A percentile compares a stretch with the other conserved stretches of the same genome.
Conservation (phyloP, 495 filamentous ascomycete species). For the Bacidia gigantensis region DNA sequence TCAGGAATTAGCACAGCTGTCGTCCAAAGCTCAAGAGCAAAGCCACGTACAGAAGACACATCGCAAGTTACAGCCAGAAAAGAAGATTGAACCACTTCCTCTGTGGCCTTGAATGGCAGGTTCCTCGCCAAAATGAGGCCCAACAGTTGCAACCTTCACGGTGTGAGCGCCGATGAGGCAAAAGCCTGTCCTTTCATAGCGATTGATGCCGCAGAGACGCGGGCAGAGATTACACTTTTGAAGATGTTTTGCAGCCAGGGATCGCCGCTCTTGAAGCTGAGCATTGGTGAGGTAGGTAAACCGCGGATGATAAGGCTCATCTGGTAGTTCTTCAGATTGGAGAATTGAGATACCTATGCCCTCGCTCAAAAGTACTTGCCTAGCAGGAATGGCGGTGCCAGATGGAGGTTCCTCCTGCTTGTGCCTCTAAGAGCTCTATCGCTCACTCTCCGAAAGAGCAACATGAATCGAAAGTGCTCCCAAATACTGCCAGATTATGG, state of each 20-base stretch:
- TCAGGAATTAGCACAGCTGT: not conserved
- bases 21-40: too few relatives aligned
- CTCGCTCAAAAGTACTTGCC: too few relatives aligned
- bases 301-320: slow-evolving; percentile 54
- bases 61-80: slow-evolving; percentile 57
- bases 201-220: slow-evolving; percentile 56
- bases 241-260: slow-evolving; percentile 52
- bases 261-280: slow-evolving; percentile 50
- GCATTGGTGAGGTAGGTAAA: slow-evolving; percentile 46
- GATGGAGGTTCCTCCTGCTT: slow-evolving; percentile 38
- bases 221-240: slow-evolving; percentile 66
- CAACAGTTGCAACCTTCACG: slow-evolving; percentile 63
- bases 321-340: not conserved
- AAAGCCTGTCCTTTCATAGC: slow-evolving; percentile 55
- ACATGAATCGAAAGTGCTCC: too few relatives aligned
- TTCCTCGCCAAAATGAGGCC: slow-evolving; percentile 51
- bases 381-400: slow-evolving; percentile 62
- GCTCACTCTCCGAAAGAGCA: not conserved
- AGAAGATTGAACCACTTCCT: slow-evolving; percentile 64
- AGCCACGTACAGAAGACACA: slow-evolving; percentile 80
- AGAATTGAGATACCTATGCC: too few relatives aligned
- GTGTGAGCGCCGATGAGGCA: slow-evolving; percentile 57
- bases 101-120: slow-evolving; percentile 65
- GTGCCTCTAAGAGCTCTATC: not conserved
- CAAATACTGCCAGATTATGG: too few relatives aligned